Conservation (phyloP, 192 early-diverging fungal species). For the Backusella morwellensis region DNA sequence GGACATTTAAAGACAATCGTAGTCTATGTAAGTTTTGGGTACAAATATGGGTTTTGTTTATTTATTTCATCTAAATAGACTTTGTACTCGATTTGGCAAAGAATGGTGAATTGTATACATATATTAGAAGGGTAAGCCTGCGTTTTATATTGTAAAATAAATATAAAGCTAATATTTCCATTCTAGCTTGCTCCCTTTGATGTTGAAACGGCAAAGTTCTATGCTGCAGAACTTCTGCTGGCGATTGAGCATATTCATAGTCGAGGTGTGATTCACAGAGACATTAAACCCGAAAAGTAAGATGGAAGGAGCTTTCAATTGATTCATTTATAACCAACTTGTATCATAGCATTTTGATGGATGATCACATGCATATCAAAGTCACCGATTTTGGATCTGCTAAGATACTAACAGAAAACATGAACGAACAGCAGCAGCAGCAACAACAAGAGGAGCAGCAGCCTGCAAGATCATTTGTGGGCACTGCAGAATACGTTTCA, state of each 20-base stretch:
- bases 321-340: background rate
- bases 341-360: slow-evolving; percentile 74
- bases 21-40: slow-evolving; percentile 64
- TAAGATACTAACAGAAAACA: slow-evolving; percentile 58
- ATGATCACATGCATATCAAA: slow-evolving; percentile 88
- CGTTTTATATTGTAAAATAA: no score
- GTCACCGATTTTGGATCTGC: slow-evolving; percentile 97
- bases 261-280: slow-evolving; percentile 84
- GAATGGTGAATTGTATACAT: slow-evolving; percentile 90
- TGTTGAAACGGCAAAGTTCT: slow-evolving; percentile 75
- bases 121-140: slow-evolving; percentile 63
- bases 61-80: slow-evolving; percentile 42
- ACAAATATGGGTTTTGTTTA: background rate
- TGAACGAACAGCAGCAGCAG: background rate
- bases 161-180: background rate
- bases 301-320: background rate
- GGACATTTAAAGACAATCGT: slow-evolving; percentile 91
- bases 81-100: slow-evolving; percentile 89
- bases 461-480: slow-evolving; percentile 88
- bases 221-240: slow-evolving; percentile 81
- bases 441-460: background rate
- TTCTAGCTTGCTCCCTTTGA: slow-evolving; percentile 72
- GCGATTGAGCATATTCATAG: slow-evolving; percentile 89
- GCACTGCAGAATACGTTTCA: slow-evolving; percentile 98
- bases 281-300: slow-evolving; percentile 95